Evolutionary conservation across 352 stramenopile species (phyloP).

Genomic region (Globisporangium cystogenes): DNA sequence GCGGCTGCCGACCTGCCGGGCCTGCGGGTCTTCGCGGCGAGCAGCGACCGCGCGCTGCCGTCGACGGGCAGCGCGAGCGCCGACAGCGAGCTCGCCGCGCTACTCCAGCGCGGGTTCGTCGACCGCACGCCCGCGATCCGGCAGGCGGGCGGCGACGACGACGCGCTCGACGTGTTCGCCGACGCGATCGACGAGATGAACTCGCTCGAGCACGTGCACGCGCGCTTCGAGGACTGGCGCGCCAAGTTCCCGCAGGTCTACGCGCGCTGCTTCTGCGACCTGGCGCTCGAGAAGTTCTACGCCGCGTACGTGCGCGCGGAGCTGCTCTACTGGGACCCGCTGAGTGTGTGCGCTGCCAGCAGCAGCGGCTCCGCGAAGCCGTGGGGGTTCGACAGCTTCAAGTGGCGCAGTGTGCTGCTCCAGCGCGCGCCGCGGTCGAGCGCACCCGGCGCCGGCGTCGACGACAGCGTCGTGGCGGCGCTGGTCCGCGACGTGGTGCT

Average conservation of each 20-base stretch:
- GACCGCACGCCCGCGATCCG: constrained; percentile 8
- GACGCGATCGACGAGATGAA: constrained; percentile 70
- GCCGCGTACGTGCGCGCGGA: constrained; percentile 59
- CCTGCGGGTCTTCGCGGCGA: constrained; percentile 4
- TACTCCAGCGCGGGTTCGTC: constrained; percentile 21
- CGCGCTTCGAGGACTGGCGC: constrained; percentile 68
- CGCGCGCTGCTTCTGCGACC: constrained; percentile 50
- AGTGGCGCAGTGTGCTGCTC: constrained; percentile 45
- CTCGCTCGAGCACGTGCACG: constrained; percentile 50
- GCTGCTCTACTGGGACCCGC: constrained; percentile 59
- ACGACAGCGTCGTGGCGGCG: constrained; percentile 26
- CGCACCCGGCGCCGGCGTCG: neutral
- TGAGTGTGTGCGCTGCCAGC: constrained; percentile 18
- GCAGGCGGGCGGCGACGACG: neutral
- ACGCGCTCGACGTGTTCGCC: constrained; percentile 32
- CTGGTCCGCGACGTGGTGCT: constrained; percentile 57
- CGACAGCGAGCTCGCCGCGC: neutral
- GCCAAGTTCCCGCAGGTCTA: constrained; percentile 66
- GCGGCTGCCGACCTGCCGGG: constrained; percentile 1
- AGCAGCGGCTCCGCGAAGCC: constrained; percentile 1
- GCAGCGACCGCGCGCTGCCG: neutral
- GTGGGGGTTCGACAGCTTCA: constrained; percentile 35
- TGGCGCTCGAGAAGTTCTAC: constrained; percentile 56
- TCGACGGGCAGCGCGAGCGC: neutral
- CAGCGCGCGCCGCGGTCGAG: constrained; percentile 18